A percentile compares a stretch with the other conserved stretches of the same genome.
phyloP scores from a whole-genome alignment of 2,329 filamentous ascomycete species.

The Ceratocystis eucalypticola region DNA sequence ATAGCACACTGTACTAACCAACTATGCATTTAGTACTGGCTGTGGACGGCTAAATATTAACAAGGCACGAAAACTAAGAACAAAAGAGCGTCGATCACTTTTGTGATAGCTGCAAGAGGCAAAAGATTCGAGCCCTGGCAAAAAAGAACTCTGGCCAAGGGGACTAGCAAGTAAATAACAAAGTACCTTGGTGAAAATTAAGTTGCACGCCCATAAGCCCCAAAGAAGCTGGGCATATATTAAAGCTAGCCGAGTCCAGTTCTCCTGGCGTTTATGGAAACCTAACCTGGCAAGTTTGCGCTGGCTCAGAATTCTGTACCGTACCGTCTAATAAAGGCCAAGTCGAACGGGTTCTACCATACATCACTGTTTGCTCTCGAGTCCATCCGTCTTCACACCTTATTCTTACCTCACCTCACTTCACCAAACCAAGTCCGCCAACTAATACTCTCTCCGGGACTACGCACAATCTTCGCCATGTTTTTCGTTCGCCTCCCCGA shows the following conservation, averaged over 20 bases:
- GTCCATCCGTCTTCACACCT: neutral
- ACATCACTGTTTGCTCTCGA: neutral
- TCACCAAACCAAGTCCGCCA: too few species aligned
- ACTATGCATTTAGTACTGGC: too few species aligned
- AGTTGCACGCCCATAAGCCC: neutral
- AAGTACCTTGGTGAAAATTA: neutral
- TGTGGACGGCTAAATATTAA: neutral
- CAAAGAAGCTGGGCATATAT: neutral
- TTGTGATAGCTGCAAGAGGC: neutral
- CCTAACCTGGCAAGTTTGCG: neutral
- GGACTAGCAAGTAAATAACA: neutral
- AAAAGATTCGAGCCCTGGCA: neutral
- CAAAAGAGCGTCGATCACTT: neutral
- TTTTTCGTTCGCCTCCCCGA: slow-evolving; percentile 22
- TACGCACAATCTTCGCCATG: slow-evolving; percentile 4
- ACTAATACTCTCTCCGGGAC: too few species aligned
- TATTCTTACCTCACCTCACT: too few species aligned
- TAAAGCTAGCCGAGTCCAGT: neutral
- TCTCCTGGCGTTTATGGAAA: neutral
- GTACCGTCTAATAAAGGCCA: neutral
- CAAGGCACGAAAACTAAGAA: neutral
- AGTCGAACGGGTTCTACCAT: neutral
- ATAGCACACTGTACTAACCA: too few species aligned
- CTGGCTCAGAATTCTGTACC: neutral
- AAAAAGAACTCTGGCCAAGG: neutral